Evolutionary conservation across 179 eudicot species (phyloP).

Genomic region (Gypsophila paniculata): DNA sequence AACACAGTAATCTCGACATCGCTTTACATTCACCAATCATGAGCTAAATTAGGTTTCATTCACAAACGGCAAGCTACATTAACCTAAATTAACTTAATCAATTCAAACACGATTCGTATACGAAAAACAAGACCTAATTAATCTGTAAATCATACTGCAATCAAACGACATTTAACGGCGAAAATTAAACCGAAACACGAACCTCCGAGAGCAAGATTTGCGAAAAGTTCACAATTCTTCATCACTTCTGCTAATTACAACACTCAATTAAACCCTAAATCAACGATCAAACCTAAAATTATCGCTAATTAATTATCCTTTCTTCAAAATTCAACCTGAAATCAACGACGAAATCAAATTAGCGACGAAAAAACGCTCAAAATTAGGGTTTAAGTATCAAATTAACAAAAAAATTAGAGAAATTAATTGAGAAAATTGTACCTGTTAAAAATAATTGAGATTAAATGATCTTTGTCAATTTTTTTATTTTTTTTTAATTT

Average conservation of each 20-base stretch:
- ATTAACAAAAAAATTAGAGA: too few relatives aligned
- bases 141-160: background rate
- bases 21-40: too few relatives aligned
- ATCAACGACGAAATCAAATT: background rate
- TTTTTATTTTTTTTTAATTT: too few relatives aligned
- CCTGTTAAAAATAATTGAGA: constrained; percentile 1
- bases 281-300: background rate
- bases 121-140: background rate
- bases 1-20: too few relatives aligned
- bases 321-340: background rate
- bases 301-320: background rate
- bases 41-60: too few relatives aligned
- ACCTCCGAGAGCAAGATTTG: constrained; percentile 61
- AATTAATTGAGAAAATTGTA: background rate
- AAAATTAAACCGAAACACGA: constrained; percentile 9
- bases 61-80: background rate
- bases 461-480: constrained; percentile 2
- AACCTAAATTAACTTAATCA: background rate
- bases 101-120: too few relatives aligned
- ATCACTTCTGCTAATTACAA: constrained; percentile 16
- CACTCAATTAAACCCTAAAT: background rate
- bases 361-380: background rate
- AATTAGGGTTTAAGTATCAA: too few relatives aligned
- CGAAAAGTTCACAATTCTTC: constrained; percentile 51
- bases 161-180: background rate